A percentile compares a stretch with the other conserved stretches of the same genome.
Evolutionary conservation across 202 grass and related monocot genomes (phyloP).

Genomic region (Elaeis oleifera): DNA sequence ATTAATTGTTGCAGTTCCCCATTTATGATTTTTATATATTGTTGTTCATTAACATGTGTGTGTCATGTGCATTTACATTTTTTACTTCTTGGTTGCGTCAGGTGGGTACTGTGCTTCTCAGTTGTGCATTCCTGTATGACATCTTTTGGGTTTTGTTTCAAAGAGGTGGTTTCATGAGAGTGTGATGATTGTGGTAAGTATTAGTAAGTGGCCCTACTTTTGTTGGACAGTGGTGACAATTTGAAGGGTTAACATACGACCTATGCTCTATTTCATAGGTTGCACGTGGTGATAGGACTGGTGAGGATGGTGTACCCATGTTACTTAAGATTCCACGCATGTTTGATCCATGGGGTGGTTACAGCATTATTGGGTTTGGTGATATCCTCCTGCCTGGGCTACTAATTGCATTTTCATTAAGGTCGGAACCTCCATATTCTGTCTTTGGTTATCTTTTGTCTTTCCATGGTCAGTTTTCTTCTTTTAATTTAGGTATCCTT

Average conservation of each 20-base stretch:
- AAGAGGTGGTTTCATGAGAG: conserved; percentile 97
- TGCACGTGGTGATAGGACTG: conserved; percentile 8
- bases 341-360: conserved; percentile 22
- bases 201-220: conserved; percentile 5
- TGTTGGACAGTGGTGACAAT: not conserved
- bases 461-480: too few relatives aligned
- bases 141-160: conserved; percentile 98
- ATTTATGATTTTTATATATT: not conserved
- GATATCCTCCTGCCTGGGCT: conserved; percentile 14
- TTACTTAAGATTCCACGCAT: conserved; percentile 10
- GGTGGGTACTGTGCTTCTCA: conserved; percentile 82
- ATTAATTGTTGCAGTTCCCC: too few relatives aligned
- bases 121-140: conserved; percentile 94
- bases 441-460: too few relatives aligned
- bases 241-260: conserved; percentile 10
- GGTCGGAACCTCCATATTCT: not conserved
- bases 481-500: too few relatives aligned
- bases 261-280: conserved; percentile 6
- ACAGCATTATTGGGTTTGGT: conserved; percentile 15
- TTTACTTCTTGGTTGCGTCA: conserved; percentile 15
- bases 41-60: not conserved
- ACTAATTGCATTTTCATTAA: conserved; percentile 5
- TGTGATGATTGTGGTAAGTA: conserved; percentile 98
- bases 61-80: not conserved
- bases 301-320: conserved; percentile 13